phyloP scores from a whole-genome alignment of 208 protist genomes.

The Kentomonas sorsogonicus region DNA sequence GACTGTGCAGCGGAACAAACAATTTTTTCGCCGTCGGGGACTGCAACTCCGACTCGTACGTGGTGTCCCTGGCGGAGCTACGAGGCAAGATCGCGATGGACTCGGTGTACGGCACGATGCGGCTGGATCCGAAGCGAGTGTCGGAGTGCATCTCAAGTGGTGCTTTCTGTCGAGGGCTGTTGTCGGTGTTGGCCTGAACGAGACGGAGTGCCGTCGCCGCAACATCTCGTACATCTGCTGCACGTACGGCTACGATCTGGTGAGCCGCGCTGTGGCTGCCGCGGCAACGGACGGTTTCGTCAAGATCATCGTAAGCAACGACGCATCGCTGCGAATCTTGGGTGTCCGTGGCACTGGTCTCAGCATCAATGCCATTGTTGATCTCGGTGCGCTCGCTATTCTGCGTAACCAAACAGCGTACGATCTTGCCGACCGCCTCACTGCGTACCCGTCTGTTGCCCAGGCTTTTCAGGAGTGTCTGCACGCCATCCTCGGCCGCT shows the following conservation, averaged over 20 bases:
- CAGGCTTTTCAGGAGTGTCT: slow-evolving; percentile 83
- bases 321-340: slow-evolving; percentile 42
- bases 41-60: slow-evolving; percentile 29
- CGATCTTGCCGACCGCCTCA: slow-evolving; percentile 59
- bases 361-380: slow-evolving; percentile 64
- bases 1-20: slow-evolving; percentile 28
- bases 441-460: slow-evolving; percentile 73
- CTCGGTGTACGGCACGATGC: slow-evolving; percentile 46
- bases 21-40: slow-evolving; percentile 74
- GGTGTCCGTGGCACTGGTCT: slow-evolving; percentile 62
- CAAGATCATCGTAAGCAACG: slow-evolving; percentile 73
- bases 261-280: slow-evolving; percentile 65
- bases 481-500: slow-evolving; percentile 53
- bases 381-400: slow-evolving; percentile 64
- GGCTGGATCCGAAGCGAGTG: slow-evolving; percentile 16
- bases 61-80: slow-evolving; percentile 61
- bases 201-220: slow-evolving; percentile 41
- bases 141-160: slow-evolving; percentile 31
- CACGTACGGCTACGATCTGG: slow-evolving; percentile 52
- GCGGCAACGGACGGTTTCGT: slow-evolving; percentile 65
- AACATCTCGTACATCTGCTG: slow-evolving; percentile 62
- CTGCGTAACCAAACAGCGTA: slow-evolving; percentile 43
- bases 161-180: slow-evolving; percentile 53
- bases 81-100: slow-evolving; percentile 59
- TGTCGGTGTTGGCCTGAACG: slow-evolving; percentile 61